These are phyloP conservation scores for Kodamaea restingae DNA, from an alignment of 805 yeast species.

Conservation along the genomic window DNA sequence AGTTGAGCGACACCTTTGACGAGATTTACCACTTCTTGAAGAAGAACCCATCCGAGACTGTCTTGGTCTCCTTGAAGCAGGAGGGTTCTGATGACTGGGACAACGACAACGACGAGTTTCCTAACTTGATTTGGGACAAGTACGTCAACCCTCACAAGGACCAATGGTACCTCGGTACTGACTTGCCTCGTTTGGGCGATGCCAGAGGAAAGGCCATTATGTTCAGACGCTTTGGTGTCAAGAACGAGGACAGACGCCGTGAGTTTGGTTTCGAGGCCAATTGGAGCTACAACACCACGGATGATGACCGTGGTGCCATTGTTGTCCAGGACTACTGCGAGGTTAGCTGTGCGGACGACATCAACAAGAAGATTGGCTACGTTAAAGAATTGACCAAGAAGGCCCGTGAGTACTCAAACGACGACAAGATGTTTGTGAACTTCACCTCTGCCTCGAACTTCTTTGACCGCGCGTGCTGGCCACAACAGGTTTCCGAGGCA, in stretches of 20 bases:
- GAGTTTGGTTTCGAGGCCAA: conserved; percentile 65
- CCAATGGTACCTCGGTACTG: conserved; percentile 56
- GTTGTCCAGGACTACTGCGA: conserved; percentile 77
- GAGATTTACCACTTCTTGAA: conserved; percentile 59
- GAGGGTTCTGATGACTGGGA: conserved; percentile 71
- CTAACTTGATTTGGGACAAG: conserved; percentile 54
- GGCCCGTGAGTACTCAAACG: conserved; percentile 49
- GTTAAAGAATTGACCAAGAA: conserved; percentile 52
- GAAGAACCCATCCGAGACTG: conserved; percentile 53
- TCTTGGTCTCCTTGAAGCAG: conserved; percentile 65
- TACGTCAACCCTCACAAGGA: conserved; percentile 48
- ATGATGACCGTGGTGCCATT: conserved; percentile 58
- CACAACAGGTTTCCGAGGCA: conserved; percentile 57
- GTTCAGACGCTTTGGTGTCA: conserved; percentile 69
- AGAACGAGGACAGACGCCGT: conserved; percentile 37
- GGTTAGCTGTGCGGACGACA: conserved; percentile 47
- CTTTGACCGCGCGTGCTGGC: conserved; percentile 72
- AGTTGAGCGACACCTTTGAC: conserved; percentile 47
- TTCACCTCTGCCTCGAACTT: conserved; percentile 73
- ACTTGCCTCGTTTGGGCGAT: conserved; percentile 57
- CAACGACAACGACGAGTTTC: conserved; percentile 59
- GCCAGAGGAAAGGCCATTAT: conserved; percentile 63
- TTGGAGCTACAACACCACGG: conserved; percentile 64
- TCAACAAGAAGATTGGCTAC: conserved; percentile 52
- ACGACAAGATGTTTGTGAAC: conserved; percentile 61